phyloP scores from a whole-genome alignment of 2,329 filamentous ascomycete species.

The Fusarium algeriense region DNA sequence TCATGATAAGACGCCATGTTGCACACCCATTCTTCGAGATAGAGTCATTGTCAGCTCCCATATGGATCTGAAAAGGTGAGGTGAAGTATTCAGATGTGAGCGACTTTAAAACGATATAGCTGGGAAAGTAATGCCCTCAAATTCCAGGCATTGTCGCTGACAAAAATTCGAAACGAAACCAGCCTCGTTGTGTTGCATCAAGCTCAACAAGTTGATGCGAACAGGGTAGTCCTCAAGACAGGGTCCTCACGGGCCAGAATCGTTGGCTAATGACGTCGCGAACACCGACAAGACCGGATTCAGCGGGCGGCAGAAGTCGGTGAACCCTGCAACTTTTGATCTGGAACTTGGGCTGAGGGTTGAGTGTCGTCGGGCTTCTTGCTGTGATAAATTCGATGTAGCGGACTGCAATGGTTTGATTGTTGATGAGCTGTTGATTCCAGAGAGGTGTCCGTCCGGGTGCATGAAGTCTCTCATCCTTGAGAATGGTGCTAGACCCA shows the following conservation, averaged over 20 bases:
- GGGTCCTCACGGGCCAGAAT: conserved; percentile 35
- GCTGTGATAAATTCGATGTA: conserved; percentile 29
- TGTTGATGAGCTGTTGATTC: neutral
- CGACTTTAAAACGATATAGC: neutral
- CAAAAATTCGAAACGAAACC: conserved; percentile 7
- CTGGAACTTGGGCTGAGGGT: neutral
- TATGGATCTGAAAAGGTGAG: neutral
- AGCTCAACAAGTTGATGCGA: conserved; percentile 24
- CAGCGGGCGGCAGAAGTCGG: conserved; percentile 37
- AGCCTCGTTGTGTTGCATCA: conserved; percentile 15
- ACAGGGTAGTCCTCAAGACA: conserved; percentile 24
- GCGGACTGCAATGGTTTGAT: conserved; percentile 27
- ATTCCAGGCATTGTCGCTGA: neutral
- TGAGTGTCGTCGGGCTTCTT: conserved; percentile 7
- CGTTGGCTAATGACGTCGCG: conserved; percentile 45
- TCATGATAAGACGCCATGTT: conserved; percentile 32
- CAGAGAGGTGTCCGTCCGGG: conserved; percentile 9
- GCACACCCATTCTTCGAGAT: conserved; percentile 11
- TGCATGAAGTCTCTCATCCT: neutral
- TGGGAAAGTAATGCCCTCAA: neutral
- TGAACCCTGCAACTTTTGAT: conserved; percentile 28
- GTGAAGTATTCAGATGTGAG: neutral
- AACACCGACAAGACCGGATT: conserved; percentile 25
- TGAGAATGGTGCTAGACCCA: neutral
- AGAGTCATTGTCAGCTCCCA: conserved; percentile 7